Percentiles rank a stretch among this genome's conserved stretches.
Evolutionary conservation across 176 grass and related monocot genomes (phyloP).

Genomic region (Pharus latifolius): DNA sequence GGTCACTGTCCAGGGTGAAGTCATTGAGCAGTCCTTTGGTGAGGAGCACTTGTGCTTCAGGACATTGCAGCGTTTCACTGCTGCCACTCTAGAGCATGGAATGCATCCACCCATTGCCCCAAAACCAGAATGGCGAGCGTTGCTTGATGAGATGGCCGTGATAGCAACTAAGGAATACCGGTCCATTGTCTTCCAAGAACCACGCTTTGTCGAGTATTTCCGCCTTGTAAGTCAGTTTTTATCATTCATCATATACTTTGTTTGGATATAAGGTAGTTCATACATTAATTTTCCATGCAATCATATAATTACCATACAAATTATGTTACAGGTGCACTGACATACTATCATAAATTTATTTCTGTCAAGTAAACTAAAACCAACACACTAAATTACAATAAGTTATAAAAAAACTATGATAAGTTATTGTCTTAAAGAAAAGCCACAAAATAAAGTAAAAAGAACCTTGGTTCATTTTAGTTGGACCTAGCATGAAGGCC

Average conservation of each 20-base stretch:
- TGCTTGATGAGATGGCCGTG: slow-evolving; percentile 32
- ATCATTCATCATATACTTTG: not conserved
- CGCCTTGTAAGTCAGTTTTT: not conserved
- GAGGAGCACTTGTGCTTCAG: slow-evolving; percentile 6
- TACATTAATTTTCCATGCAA: too few relatives aligned
- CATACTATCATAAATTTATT: too few relatives aligned
- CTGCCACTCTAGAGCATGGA: slow-evolving; percentile 9
- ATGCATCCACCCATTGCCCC: slow-evolving; percentile 33
- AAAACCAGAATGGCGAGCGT: slow-evolving; percentile 31
- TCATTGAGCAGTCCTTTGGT: slow-evolving; percentile 2
- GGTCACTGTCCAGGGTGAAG: not conserved
- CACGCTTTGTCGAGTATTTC: slow-evolving; percentile 2
- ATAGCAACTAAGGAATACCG: slow-evolving; percentile 5
- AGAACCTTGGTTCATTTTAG: not conserved
- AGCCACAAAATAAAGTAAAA: not conserved
- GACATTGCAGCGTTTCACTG: slow-evolving; percentile 1
- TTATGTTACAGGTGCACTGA: too few relatives aligned
- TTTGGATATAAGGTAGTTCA: too few relatives aligned
- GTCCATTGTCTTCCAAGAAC: not conserved
- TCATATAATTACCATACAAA: too few relatives aligned
- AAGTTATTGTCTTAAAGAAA: too few relatives aligned
- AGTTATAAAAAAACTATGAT: too few relatives aligned
- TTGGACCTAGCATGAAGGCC: not conserved
- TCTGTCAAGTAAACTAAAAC: too few relatives aligned
- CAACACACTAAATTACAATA: too few relatives aligned